A percentile compares a stretch with the other conserved stretches of the same genome.
phyloP scores from a whole-genome alignment of 2,329 filamentous ascomycete genomes.

The Pseudogymnoascus sp. region DNA sequence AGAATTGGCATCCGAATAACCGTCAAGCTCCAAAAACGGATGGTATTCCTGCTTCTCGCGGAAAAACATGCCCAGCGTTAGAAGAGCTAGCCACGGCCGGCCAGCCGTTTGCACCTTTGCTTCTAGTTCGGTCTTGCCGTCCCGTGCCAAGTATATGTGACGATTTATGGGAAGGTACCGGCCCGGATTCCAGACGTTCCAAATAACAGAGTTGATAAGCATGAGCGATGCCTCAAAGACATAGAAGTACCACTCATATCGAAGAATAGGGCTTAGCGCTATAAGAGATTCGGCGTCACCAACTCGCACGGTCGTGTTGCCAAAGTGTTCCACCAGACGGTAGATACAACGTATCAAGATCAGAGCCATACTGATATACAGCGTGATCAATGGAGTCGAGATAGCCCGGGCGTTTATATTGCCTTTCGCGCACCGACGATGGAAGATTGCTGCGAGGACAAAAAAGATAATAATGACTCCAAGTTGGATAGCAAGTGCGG shows the following conservation, averaged over 20 bases:
- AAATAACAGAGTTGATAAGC: slow-evolving; percentile 39
- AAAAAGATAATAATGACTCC: slow-evolving; percentile 42
- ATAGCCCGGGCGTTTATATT: slow-evolving; percentile 22
- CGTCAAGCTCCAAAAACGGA: neutral
- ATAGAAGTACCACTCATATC: slow-evolving; percentile 49
- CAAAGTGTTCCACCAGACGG: slow-evolving; percentile 47
- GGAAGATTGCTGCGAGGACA: slow-evolving; percentile 38
- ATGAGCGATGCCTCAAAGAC: slow-evolving; percentile 46
- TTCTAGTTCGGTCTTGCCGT: slow-evolving; percentile 39
- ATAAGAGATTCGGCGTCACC: slow-evolving; percentile 30
- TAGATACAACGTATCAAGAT: slow-evolving; percentile 46
- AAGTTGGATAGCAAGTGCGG: slow-evolving; percentile 43
- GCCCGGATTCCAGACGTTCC: slow-evolving; percentile 42
- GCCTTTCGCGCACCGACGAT: slow-evolving; percentile 30
- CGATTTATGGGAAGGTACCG: slow-evolving; percentile 38
- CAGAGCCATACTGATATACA: slow-evolving; percentile 41
- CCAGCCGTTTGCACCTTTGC: slow-evolving; percentile 40
- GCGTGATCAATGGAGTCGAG: slow-evolving; percentile 33
- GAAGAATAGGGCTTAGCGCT: slow-evolving; percentile 35
- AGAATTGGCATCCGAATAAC: neutral
- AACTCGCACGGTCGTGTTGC: slow-evolving; percentile 33
- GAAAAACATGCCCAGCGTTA: slow-evolving; percentile 15
- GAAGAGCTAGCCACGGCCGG: slow-evolving; percentile 21
- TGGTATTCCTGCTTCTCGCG: slow-evolving; percentile 9
- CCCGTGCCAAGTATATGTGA: slow-evolving; percentile 39